Evolutionary conservation across 495 filamentous ascomycete genomes (phyloP).

Genomic region (Penicillium daleae): DNA sequence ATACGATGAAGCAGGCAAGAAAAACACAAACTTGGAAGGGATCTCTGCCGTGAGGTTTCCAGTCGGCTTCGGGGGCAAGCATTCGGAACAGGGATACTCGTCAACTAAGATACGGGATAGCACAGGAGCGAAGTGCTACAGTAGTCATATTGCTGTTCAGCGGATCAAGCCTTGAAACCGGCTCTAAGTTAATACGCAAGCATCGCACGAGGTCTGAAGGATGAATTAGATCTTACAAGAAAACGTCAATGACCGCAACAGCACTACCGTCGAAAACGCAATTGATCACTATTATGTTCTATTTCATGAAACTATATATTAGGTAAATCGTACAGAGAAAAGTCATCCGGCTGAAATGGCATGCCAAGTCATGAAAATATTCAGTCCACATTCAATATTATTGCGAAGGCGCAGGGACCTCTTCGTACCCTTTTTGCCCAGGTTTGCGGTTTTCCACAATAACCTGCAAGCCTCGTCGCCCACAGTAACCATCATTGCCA

Average conservation of each 20-base stretch:
- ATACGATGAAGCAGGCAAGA: no score
- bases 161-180: neutral
- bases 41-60: no score
- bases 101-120: neutral
- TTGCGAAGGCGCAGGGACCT: conserved; percentile 38
- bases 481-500: conserved; percentile 59
- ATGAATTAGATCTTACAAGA: no score
- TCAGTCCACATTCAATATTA: neutral
- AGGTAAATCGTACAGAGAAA: neutral
- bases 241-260: no score
- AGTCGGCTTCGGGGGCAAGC: neutral
- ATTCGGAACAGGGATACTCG: neutral
- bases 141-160: neutral
- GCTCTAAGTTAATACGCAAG: neutral
- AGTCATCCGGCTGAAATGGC: neutral
- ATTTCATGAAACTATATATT: neutral
- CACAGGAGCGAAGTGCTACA: neutral
- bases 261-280: neutral
- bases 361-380: neutral
- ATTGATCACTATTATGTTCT: neutral
- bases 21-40: no score
- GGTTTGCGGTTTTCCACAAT: conserved; percentile 54
- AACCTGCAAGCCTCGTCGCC: conserved; percentile 57
- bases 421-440: conserved; percentile 59
- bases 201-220: no score